phyloP scores from a whole-genome alignment of 192 early-diverging fungal species.

The Spizellomyces punctatus region DNA sequence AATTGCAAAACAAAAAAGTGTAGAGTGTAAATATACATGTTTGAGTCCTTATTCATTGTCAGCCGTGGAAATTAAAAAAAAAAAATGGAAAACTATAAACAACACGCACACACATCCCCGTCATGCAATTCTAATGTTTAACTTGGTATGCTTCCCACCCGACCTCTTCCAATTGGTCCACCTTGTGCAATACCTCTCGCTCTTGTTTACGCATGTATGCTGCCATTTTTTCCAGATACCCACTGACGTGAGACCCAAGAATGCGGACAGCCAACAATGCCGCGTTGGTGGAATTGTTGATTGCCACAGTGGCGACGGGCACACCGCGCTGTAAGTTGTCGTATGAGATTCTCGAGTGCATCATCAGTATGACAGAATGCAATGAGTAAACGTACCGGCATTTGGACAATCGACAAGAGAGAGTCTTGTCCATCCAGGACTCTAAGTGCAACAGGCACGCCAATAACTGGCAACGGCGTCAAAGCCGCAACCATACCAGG shows the following conservation, averaged over 20 bases:
- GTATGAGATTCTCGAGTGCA: background rate
- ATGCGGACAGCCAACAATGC: slow-evolving; percentile 92
- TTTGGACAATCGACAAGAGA: slow-evolving; percentile 97
- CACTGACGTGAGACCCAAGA: slow-evolving; percentile 77
- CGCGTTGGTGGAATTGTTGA: slow-evolving; percentile 97
- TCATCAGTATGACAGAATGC: background rate
- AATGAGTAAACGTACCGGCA: slow-evolving; percentile 75
- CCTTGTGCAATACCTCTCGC: slow-evolving; percentile 84
- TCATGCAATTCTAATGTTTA: too few relatives aligned
- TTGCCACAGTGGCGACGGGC: slow-evolving; percentile 98
- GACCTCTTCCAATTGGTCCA: slow-evolving; percentile 72
- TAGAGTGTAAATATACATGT: too few relatives aligned
- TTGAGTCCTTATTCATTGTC: too few relatives aligned
- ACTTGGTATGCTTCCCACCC: slow-evolving; percentile 80
- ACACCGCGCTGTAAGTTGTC: slow-evolving; percentile 78
- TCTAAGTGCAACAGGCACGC: slow-evolving; percentile 93
- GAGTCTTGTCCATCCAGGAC: slow-evolving; percentile 96
- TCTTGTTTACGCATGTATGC: slow-evolving; percentile 84
- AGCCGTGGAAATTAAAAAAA: too few relatives aligned
- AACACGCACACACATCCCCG: too few relatives aligned
- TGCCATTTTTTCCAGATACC: slow-evolving; percentile 75
- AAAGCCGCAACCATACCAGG: slow-evolving; percentile 99
- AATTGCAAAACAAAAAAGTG: too few relatives aligned
- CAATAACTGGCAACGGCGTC: slow-evolving; percentile 96
- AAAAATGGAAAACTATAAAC: too few relatives aligned